Base-by-base conservation (phyloP, 164 flowering plant genomes). In the Akebia trifoliata region DNA sequence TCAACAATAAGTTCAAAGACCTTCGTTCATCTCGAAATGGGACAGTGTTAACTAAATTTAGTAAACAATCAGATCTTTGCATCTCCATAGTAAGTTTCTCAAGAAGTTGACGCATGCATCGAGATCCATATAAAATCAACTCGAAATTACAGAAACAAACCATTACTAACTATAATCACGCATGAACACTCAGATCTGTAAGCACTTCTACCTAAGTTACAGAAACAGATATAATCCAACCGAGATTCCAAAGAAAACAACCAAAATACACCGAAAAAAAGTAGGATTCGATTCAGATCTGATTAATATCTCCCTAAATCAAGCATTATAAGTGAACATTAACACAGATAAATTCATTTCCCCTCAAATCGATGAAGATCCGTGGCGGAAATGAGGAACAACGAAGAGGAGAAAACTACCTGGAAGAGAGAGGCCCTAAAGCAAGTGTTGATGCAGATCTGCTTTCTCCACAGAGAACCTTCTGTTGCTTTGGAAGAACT, bases 401-500 rank as follows among this genome's bases (percentile, higher is more conserved):
- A 11, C 15, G 8, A 47, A 4, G 17, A 47, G 2, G 24, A 45
- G 12, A 24, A 47, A 37, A 6, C 12, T 54, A 54, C 58, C 58
- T 54, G 46, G 20, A 26, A 38, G 42, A 39, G 45, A 50, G 54
- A 8, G 8, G 21, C 54, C 54, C 36, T 50, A 4, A 18, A 50
- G 36, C 37, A 8, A 29, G 37, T 18, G 14, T 24, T 29, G n/a
- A 1, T 12, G 4, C 21, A 28, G 47, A 54, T 54, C 36, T 8
- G 45, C 11, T 38, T 39, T 6, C 18, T 50, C 11, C 25, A 24
- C 3, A 24, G 10, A 1, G 50, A 1, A 5, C 2, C n/a, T 54
- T 2, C 26, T 17, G 20, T 25, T 53, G 26, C 17, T 15, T 35
- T 38, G 3, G 45, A 44, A 5, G 57, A 37, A 37, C 34, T 53